Evolutionary conservation across 768 basidiomycete species (phyloP).

Genomic region (Boletus pseudopeckii): DNA sequence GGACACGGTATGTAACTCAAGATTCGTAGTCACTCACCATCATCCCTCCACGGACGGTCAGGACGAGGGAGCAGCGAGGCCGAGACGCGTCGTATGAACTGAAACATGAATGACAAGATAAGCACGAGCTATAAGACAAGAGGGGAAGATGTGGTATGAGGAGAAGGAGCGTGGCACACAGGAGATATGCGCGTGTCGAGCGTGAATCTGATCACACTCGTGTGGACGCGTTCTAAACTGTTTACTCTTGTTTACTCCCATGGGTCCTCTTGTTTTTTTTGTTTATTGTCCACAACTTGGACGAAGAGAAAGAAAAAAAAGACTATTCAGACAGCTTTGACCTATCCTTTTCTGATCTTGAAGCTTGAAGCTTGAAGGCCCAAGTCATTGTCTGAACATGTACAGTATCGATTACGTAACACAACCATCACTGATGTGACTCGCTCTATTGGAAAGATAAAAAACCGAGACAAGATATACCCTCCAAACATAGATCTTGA

Average conservation of each 20-base stretch:
- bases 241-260: conserved; percentile 28
- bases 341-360: background rate
- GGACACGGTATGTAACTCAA: conserved; percentile 1
- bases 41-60: conserved; percentile 75
- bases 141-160: background rate
- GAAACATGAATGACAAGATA: conserved; percentile 45
- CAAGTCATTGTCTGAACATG: background rate
- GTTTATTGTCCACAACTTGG: background rate
- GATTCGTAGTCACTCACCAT: conserved; percentile 47
- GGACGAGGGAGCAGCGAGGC: conserved; percentile 65
- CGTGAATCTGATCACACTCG: background rate
- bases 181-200: conserved; percentile 5
- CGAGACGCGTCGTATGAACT: conserved; percentile 68
- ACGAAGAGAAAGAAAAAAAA: background rate
- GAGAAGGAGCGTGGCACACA: conserved; percentile 1
- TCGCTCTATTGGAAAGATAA: background rate
- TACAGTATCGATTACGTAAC: conserved; percentile 15
- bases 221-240: conserved; percentile 1
- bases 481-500: background rate
- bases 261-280: background rate
- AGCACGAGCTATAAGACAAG: background rate
- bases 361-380: too few species aligned
- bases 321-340: background rate
- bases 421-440: background rate
- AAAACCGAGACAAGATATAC: background rate